Percentiles rank a stretch among this genome's conserved stretches.
Conservation (phyloP, 1,139 yeast genomes). For the Yamadazyma songkhlaensis region DNA sequence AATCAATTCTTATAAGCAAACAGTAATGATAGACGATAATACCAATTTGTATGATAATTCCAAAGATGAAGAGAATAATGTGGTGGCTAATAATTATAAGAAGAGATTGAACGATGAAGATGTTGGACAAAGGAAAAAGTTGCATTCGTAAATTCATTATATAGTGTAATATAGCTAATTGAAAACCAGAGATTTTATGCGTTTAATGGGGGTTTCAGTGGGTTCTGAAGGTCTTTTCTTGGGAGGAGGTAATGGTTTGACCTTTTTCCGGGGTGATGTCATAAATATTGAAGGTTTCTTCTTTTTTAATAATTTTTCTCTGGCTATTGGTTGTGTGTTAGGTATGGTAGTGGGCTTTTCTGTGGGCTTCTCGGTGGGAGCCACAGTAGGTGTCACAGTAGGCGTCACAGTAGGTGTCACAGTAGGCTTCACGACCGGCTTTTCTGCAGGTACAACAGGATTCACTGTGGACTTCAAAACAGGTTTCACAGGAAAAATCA, state of each 20-base stretch:
- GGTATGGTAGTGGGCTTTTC: not conserved
- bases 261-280: slow-evolving; percentile 1
- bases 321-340: not conserved
- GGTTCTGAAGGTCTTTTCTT: slow-evolving; percentile 1
- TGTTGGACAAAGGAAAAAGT: slow-evolving; percentile 6
- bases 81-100: slow-evolving; percentile 22
- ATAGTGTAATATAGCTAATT: slow-evolving; percentile 7
- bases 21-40: slow-evolving; percentile 48
- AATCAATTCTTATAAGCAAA: slow-evolving; percentile 66
- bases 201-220: slow-evolving; percentile 6
- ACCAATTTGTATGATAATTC: slow-evolving; percentile 13
- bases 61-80: slow-evolving; percentile 16
- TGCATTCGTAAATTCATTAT: not conserved
- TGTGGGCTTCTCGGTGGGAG: not conserved
- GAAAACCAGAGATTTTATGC: slow-evolving; percentile 32
- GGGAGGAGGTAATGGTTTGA: not conserved
- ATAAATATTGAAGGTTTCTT: slow-evolving; percentile 5
- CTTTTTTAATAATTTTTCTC: not conserved
- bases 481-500: not conserved
- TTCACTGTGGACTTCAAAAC: not conserved
- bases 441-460: not conserved
- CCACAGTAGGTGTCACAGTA: too few species aligned
- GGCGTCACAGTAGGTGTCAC: too few species aligned
- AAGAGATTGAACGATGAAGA: slow-evolving; percentile 25
- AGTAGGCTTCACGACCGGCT: not conserved